Percentiles rank a stretch among this genome's conserved stretches.
Conservation (phyloP, 2,329 filamentous ascomycete genomes). For the Paecilomyces niveus region DNA sequence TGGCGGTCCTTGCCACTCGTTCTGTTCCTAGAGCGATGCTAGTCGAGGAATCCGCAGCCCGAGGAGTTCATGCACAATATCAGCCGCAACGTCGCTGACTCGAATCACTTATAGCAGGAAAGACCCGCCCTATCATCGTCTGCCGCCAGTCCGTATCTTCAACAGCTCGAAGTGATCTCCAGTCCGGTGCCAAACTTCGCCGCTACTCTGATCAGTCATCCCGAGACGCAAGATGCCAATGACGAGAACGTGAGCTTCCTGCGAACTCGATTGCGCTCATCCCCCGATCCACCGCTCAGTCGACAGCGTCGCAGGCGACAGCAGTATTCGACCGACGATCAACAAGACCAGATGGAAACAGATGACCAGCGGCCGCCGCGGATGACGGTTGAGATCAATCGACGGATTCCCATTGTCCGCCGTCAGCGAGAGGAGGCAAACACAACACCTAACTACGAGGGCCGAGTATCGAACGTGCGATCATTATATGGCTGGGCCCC, state of each 20-base stretch:
- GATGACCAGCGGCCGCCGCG: constrained; percentile 22
- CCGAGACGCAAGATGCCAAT: constrained; percentile 37
- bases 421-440: constrained; percentile 36
- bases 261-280: constrained; percentile 29
- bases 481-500: constrained; percentile 57
- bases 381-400: constrained; percentile 33
- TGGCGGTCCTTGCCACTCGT: constrained; percentile 5
- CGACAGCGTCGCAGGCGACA: constrained; percentile 27
- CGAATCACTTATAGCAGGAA: constrained; percentile 13
- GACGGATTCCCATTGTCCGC: constrained; percentile 32
- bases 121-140: constrained; percentile 18
- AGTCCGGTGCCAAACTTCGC: constrained; percentile 46
- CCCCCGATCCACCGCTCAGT: constrained; percentile 20
- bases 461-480: constrained; percentile 47
- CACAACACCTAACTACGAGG: constrained; percentile 46
- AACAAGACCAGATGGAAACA: constrained; percentile 29
- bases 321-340: constrained; percentile 16
- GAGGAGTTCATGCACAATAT: background rate
- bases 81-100: constrained; percentile 7
- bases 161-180: constrained; percentile 40
- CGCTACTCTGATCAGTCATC: constrained; percentile 40
- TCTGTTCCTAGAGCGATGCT: constrained; percentile 1
- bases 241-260: constrained; percentile 48
- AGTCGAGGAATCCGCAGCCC: background rate
- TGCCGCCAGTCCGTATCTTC: constrained; percentile 35